Conservation (phyloP, 306 rosid species). For the Corylus heterophylla region DNA sequence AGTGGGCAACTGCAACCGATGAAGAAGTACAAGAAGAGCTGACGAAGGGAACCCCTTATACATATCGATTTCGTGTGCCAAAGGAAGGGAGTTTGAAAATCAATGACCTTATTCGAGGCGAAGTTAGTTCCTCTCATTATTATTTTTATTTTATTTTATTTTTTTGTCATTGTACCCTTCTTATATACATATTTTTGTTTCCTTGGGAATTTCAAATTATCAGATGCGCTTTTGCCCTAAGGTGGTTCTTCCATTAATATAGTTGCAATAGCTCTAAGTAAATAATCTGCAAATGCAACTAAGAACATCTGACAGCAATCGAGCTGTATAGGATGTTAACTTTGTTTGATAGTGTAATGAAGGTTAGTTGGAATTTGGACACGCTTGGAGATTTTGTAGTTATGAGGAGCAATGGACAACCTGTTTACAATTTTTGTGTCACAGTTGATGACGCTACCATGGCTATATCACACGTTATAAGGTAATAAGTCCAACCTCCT, state of each 20-base stretch:
- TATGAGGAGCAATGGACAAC: conserved; percentile 98
- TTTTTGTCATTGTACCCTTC: neutral
- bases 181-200: neutral
- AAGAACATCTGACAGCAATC: conserved; percentile 6
- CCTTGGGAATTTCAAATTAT: neutral
- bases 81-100: conserved; percentile 79
- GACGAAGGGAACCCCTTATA: conserved; percentile 67
- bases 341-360: conserved; percentile 75
- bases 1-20: conserved; percentile 73
- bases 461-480: conserved; percentile 96
- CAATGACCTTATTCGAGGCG: conserved; percentile 83
- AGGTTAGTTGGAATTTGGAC: conserved; percentile 99
- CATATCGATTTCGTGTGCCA: conserved; percentile 84
- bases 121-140: conserved; percentile 49
- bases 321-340: conserved; percentile 42
- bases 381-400: conserved; percentile 97
- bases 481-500: conserved; percentile 48
- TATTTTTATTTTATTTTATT: neutral
- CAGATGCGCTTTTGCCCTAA: neutral
- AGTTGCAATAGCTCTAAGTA: neutral
- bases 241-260: conserved; percentile 4
- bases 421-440: conserved; percentile 95
- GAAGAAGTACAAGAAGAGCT: conserved; percentile 73
- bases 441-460: conserved; percentile 98
- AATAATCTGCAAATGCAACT: neutral